These are phyloP conservation scores for Syzygium jambos DNA, from an alignment of 345 rosid genomes.

Conservation along the genomic window DNA sequence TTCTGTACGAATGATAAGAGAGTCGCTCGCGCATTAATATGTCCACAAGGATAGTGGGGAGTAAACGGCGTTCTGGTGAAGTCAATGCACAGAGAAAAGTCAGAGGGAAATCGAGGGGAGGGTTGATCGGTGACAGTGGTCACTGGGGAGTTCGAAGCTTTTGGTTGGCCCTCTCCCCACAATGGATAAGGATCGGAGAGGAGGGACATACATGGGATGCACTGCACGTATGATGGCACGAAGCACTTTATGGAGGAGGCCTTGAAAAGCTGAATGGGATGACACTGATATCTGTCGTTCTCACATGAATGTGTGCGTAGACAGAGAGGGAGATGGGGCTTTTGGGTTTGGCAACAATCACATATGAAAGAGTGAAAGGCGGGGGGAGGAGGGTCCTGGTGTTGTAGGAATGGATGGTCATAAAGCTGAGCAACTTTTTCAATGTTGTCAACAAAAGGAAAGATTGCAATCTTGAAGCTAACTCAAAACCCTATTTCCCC, in stretches of 20 bases:
- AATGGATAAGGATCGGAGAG: not conserved
- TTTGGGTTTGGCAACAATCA: not conserved
- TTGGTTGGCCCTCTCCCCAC: not conserved
- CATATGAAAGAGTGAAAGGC: not conserved
- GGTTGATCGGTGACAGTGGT: not conserved
- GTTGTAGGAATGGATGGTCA: not conserved
- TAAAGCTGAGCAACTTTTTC: not conserved
- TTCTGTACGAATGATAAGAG: not conserved
- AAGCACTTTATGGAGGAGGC: not conserved
- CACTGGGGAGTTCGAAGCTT: not conserved
- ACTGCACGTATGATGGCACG: not conserved
- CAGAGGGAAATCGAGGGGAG: not conserved
- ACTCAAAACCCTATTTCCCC: not conserved
- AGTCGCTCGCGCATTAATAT: not conserved
- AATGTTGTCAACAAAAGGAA: not conserved
- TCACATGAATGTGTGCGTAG: not conserved
- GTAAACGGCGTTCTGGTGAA: not conserved
- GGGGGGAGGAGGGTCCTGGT: not conserved
- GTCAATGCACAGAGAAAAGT: not conserved
- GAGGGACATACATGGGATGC: not conserved
- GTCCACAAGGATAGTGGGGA: not conserved
- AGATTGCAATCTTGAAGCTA: not conserved
- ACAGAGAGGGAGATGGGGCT: not conserved
- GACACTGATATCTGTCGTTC: not conserved
- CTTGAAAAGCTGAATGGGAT: not conserved